Conservation (phyloP, 768 basidiomycete species). For the Lenzites betulinus region DNA sequence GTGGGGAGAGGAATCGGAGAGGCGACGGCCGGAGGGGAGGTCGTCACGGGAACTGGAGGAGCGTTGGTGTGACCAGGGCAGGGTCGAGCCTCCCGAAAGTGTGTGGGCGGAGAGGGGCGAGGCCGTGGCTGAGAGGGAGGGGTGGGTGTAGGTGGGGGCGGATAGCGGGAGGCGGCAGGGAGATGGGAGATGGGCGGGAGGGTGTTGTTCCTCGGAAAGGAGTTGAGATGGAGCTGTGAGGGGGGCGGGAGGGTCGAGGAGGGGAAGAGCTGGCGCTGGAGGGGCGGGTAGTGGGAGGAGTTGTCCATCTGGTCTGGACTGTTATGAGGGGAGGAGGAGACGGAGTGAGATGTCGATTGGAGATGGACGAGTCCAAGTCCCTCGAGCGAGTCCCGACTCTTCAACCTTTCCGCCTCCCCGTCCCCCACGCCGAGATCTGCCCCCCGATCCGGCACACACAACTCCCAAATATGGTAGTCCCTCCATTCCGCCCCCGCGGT, state of each 20-base stretch:
- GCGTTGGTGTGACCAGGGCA: conserved; percentile 37
- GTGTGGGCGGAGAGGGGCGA: conserved; percentile 32
- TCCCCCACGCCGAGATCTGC: conserved; percentile 13
- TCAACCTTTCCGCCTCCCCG: neutral
- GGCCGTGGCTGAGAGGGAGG: conserved; percentile 35
- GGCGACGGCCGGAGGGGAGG: conserved; percentile 29
- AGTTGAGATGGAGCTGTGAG: conserved; percentile 40
- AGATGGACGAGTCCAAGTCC: neutral
- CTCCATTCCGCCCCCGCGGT: conserved; percentile 1
- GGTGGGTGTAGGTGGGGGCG: conserved; percentile 39
- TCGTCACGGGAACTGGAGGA: conserved; percentile 38
- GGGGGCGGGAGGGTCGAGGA: conserved; percentile 48
- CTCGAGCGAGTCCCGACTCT: neutral
- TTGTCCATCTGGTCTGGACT: conserved; percentile 30
- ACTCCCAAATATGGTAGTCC: no score
- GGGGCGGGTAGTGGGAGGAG: conserved; percentile 28
- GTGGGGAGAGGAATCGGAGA: conserved; percentile 26
- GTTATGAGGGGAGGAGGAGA: conserved; percentile 16
- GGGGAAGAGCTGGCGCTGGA: conserved; percentile 42
- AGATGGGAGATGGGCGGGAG: conserved; percentile 42
- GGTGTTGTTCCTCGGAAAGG: conserved; percentile 42
- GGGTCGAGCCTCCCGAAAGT: conserved; percentile 27
- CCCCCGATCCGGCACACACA: conserved; percentile 3
- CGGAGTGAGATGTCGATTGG: neutral
- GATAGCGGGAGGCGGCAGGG: conserved; percentile 31